Percentiles rank a stretch among this genome's conserved stretches.
Conservation (phyloP, 371 early-diverging fungal species). For the Catenaria anguillulae region DNA sequence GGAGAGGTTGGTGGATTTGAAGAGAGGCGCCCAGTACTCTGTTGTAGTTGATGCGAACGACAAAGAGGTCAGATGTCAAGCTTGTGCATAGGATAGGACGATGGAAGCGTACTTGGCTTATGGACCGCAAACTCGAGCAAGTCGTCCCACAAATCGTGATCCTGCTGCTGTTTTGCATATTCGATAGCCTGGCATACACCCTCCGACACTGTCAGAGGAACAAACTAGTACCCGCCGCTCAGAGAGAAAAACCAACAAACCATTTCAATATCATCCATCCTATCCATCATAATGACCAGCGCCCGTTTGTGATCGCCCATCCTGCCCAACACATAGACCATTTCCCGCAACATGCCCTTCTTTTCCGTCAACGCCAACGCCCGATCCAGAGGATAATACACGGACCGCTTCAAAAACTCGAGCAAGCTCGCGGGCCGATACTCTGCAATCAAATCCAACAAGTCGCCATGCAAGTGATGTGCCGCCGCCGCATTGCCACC, state of each 20-base stretch:
- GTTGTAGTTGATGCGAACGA: conserved; percentile 41
- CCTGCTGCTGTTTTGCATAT: conserved; percentile 91
- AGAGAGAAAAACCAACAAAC: not conserved
- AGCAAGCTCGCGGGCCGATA: conserved; percentile 59
- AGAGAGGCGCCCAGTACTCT: conserved; percentile 36
- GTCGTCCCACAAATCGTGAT: conserved; percentile 89
- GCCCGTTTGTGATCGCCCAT: conserved; percentile 91
- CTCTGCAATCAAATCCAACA: conserved; percentile 80
- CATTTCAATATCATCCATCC: conserved; percentile 65
- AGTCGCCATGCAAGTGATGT: not conserved
- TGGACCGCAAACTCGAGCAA: conserved; percentile 70
- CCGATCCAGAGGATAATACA: conserved; percentile 58
- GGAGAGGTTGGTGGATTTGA: conserved; percentile 71
- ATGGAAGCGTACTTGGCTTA: conserved; percentile 49
- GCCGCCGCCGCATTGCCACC: too few relatives aligned
- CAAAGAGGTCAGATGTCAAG: conserved; percentile 19
- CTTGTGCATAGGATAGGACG: not conserved
- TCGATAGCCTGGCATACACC: conserved; percentile 61
- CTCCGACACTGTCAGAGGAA: conserved; percentile 5
- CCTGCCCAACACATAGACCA: conserved; percentile 88
- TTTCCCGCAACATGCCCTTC: conserved; percentile 77
- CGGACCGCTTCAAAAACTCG: conserved; percentile 65
- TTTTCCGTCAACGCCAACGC: conserved; percentile 71
- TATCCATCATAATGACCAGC: conserved; percentile 73
- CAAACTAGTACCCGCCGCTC: not conserved